Evolutionary conservation across 2,329 filamentous ascomycete species (phyloP).

Genomic region (Dactylonectria estremocensis): DNA sequence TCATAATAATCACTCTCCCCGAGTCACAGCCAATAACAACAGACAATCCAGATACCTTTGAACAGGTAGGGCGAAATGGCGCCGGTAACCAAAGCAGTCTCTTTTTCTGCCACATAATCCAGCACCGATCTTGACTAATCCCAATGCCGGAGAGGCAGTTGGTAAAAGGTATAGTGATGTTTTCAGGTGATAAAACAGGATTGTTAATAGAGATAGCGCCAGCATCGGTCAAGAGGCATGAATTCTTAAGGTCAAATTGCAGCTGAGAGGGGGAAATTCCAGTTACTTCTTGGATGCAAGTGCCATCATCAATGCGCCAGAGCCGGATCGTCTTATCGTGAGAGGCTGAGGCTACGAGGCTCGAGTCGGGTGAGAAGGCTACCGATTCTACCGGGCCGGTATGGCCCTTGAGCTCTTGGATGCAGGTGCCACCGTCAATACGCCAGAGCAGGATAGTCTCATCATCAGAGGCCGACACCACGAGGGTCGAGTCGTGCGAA

Average conservation of each 20-base stretch:
- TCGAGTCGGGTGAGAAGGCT: too few species aligned
- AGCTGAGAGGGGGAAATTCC: too few species aligned
- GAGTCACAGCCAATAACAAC: conserved; percentile 12
- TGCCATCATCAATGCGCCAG: too few species aligned
- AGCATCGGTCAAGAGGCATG: background rate
- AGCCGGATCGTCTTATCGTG: too few species aligned
- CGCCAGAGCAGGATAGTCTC: conserved; percentile 1
- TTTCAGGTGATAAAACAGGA: background rate
- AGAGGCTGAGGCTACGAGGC: too few species aligned
- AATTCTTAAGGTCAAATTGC: background rate
- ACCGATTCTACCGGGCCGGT: too few species aligned
- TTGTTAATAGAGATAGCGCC: background rate
- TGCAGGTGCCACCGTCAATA: background rate
- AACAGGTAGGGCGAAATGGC: background rate
- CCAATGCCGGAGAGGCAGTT: conserved; percentile 6
- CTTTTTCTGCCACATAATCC: conserved; percentile 12
- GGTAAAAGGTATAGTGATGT: conserved; percentile 4
- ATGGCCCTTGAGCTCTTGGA: background rate
- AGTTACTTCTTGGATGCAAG: too few species aligned
- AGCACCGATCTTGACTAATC: conserved; percentile 4
- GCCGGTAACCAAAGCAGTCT: conserved; percentile 13
- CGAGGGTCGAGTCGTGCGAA: too few species aligned
- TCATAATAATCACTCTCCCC: conserved; percentile 8
- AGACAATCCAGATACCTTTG: background rate
- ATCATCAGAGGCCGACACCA: background rate